Evolutionary conservation across 2,329 filamentous ascomycete genomes (phyloP).

Genomic region (Colletotrichum phormii): DNA sequence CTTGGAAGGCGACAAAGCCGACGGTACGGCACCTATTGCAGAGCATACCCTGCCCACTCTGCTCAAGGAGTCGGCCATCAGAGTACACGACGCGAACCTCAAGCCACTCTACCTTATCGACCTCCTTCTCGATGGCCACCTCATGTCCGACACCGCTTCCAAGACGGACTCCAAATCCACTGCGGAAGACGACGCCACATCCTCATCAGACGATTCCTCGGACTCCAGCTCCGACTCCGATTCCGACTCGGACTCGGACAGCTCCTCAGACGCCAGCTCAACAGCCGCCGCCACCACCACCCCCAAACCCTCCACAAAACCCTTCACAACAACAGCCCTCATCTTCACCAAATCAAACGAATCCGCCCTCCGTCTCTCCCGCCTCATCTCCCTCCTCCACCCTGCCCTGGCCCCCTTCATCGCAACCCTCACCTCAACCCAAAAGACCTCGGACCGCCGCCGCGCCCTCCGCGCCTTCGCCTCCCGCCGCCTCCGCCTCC

Average conservation of each 20-base stretch:
- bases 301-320: slow-evolving; percentile 7
- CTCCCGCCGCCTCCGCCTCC: slow-evolving; percentile 72
- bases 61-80: slow-evolving; percentile 74
- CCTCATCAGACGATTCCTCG: slow-evolving; percentile 41
- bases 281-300: slow-evolving; percentile 24
- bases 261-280: slow-evolving; percentile 38
- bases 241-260: slow-evolving; percentile 41
- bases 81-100: slow-evolving; percentile 75
- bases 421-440: slow-evolving; percentile 81
- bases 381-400: slow-evolving; percentile 77
- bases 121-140: slow-evolving; percentile 71
- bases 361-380: slow-evolving; percentile 85
- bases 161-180: slow-evolving; percentile 23
- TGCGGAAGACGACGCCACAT: slow-evolving; percentile 41
- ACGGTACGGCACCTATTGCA: slow-evolving; percentile 53
- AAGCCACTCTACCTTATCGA: slow-evolving; percentile 90
- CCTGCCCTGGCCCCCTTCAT: slow-evolving; percentile 68
- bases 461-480: slow-evolving; percentile 77
- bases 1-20: slow-evolving; percentile 66
- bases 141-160: slow-evolving; percentile 45
- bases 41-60: slow-evolving; percentile 69
- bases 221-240: slow-evolving; percentile 45
- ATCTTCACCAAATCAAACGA: slow-evolving; percentile 95
- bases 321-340: slow-evolving; percentile 65
- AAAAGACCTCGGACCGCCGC: slow-evolving; percentile 76